A percentile compares a stretch with the other conserved stretches of the same genome.
Conservation (phyloP, 1,284 basidiomycete species). For the Cryptococcus jaspeensis region DNA sequence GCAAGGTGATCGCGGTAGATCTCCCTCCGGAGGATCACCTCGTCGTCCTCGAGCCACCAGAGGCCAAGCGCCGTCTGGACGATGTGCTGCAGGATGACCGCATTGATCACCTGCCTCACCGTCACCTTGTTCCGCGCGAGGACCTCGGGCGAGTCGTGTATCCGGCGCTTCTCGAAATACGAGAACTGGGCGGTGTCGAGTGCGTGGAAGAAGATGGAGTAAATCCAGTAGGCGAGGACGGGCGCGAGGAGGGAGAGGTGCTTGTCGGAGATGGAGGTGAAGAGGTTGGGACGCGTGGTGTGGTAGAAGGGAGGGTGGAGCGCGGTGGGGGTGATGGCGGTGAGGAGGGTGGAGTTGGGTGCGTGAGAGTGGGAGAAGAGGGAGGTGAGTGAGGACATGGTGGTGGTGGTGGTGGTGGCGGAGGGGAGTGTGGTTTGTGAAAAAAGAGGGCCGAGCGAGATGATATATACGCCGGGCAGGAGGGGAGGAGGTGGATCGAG, state of each 20-base stretch:
- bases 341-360: conserved; percentile 43
- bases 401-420: conserved; percentile 4
- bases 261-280: conserved; percentile 70
- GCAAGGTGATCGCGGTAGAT: conserved; percentile 58
- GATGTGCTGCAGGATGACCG: conserved; percentile 79
- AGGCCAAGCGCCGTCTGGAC: conserved; percentile 78
- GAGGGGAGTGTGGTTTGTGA: background rate
- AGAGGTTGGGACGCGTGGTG: conserved; percentile 57
- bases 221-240: conserved; percentile 80
- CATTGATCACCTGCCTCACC: conserved; percentile 66
- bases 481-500: background rate
- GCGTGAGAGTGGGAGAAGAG: conserved; percentile 3
- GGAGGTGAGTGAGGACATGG: conserved; percentile 5
- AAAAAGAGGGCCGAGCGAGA: background rate
- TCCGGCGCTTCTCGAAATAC: conserved; percentile 78
- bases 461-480: background rate
- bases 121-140: conserved; percentile 73
- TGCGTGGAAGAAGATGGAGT: conserved; percentile 75
- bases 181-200: conserved; percentile 74
- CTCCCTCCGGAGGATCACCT: conserved; percentile 37
- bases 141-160: conserved; percentile 85
- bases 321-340: conserved; percentile 37
- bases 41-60: conserved; percentile 64
- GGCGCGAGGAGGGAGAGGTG: conserved; percentile 72
- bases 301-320: conserved; percentile 58